phyloP scores from a whole-genome alignment of 805 yeast species.

The Candida adriatica region DNA sequence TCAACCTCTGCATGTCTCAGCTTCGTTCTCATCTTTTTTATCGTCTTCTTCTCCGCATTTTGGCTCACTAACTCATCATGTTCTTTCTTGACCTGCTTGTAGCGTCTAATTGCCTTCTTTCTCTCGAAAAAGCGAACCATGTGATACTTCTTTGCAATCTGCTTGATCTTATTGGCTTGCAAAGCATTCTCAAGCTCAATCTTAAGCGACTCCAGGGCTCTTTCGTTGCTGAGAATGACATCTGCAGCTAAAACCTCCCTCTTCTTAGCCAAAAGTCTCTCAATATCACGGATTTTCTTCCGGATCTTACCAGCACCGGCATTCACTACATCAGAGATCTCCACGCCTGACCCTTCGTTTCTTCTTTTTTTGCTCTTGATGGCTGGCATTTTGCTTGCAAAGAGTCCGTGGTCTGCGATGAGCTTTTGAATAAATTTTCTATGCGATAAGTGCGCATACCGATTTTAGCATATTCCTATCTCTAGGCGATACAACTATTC shows the following conservation, averaged over 20 bases:
- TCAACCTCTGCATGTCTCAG: conserved; percentile 58
- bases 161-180: conserved; percentile 37
- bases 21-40: conserved; percentile 43
- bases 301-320: conserved; percentile 52
- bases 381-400: conserved; percentile 19
- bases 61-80: conserved; percentile 21
- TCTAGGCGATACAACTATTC: too few species aligned
- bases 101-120: conserved; percentile 72
- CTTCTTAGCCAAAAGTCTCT: conserved; percentile 52
- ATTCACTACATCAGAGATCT: conserved; percentile 27
- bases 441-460: too few species aligned
- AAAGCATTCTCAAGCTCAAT: conserved; percentile 49
- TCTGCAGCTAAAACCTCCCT: conserved; percentile 58
- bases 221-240: conserved; percentile 62
- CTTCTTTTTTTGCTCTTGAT: conserved; percentile 9
- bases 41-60: conserved; percentile 30
- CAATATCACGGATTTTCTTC: conserved; percentile 82
- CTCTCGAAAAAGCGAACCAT: conserved; percentile 90
- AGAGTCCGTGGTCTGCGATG: too few species aligned
- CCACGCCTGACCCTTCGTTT: conserved; percentile 8
- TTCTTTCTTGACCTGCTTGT: conserved; percentile 40
- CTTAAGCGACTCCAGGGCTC: conserved; percentile 61
- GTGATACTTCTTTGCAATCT: conserved; percentile 69
- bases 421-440: too few species aligned
- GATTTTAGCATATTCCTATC: too few species aligned